phyloP scores from a whole-genome alignment of 495 filamentous ascomycete genomes.

The Parmelia sp. region DNA sequence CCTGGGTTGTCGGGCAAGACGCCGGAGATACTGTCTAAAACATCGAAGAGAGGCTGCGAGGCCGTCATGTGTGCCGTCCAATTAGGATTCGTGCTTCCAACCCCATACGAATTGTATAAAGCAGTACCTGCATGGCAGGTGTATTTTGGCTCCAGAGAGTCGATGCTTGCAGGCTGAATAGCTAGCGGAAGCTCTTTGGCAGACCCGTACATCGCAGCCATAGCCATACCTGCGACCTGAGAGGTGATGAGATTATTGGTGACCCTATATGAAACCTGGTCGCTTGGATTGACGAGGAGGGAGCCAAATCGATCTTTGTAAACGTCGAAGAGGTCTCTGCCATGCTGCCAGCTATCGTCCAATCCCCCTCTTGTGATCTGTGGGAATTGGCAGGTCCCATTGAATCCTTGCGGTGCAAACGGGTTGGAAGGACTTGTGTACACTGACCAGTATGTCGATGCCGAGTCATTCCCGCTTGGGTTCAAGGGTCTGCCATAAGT shows the following conservation, averaged over 20 bases:
- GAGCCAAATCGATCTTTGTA: constrained; percentile 56
- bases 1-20: constrained; percentile 45
- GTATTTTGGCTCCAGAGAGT: constrained; percentile 61
- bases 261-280: constrained; percentile 50
- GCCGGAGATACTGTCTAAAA: constrained; percentile 55
- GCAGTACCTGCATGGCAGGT: constrained; percentile 42
- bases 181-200: constrained; percentile 37
- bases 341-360: constrained; percentile 61
- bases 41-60: constrained; percentile 42
- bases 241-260: constrained; percentile 66
- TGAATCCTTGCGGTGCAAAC: constrained; percentile 50
- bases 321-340: constrained; percentile 55
- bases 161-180: constrained; percentile 45
- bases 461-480: constrained; percentile 34
- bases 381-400: constrained; percentile 63
- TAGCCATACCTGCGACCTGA: constrained; percentile 60
- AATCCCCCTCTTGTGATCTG: constrained; percentile 61
- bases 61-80: constrained; percentile 56
- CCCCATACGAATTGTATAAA: constrained; percentile 43
- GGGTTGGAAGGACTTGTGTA: constrained; percentile 52
- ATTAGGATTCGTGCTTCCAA: constrained; percentile 34
- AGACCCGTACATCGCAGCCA: constrained; percentile 51
- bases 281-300: constrained; percentile 43
- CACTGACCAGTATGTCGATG: constrained; percentile 50
- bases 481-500: constrained; percentile 47